Conservation (phyloP, 371 early-diverging fungal genomes). For the Mucor lusitanicus region DNA sequence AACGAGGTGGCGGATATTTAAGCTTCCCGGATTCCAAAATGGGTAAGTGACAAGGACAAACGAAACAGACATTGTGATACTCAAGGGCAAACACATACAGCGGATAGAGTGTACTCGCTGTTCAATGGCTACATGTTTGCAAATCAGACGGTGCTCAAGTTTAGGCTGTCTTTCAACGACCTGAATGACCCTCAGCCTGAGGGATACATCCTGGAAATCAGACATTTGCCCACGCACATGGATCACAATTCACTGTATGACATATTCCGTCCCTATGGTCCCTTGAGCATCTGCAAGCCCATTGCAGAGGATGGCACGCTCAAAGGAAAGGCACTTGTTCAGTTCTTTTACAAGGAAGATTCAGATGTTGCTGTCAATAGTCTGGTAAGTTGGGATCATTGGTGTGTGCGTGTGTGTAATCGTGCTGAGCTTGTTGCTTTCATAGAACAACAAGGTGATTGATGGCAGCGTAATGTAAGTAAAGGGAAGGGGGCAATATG, state of each 20-base stretch:
- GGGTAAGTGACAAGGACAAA: conserved; percentile 21
- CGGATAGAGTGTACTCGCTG: conserved; percentile 42
- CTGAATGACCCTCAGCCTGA: conserved; percentile 25
- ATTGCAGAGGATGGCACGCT: conserved; percentile 23
- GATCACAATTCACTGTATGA: conserved; percentile 34
- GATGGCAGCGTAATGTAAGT: conserved; percentile 25
- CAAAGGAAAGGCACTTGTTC: conserved; percentile 32
- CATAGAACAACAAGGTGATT: conserved; percentile 20
- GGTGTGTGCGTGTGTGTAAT: background rate
- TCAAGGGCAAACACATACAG: conserved; percentile 8
- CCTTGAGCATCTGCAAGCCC: conserved; percentile 34
- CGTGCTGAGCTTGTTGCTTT: background rate
- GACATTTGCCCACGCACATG: conserved; percentile 24
- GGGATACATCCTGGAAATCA: conserved; percentile 32
- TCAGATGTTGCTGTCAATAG: conserved; percentile 26
- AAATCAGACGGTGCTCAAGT: conserved; percentile 24
- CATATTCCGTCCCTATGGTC: conserved; percentile 44
- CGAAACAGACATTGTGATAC: background rate
- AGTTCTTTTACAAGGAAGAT: conserved; percentile 36
- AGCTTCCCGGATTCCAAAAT: conserved; percentile 31
- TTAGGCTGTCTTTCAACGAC: conserved; percentile 25
- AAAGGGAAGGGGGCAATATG: background rate
- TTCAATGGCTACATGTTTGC: conserved; percentile 35
- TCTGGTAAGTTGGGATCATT: conserved; percentile 26
- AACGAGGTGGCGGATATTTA: conserved; percentile 35